Evolutionary conservation across 78 protist species (phyloP), one percentile per base, ranked within the genome.

Genomic region (Cavenderia fasciculata): DNA sequence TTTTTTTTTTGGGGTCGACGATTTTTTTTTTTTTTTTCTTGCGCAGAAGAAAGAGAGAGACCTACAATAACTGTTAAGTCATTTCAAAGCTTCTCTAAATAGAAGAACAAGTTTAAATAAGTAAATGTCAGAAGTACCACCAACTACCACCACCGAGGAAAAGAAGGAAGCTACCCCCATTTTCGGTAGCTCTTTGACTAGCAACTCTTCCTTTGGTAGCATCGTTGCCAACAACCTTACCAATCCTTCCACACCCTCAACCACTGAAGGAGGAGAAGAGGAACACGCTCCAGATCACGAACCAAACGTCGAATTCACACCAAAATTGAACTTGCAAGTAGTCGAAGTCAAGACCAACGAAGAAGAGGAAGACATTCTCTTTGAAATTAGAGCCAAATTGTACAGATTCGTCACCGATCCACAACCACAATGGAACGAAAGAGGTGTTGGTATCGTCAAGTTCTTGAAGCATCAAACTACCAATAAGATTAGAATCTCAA

Each of bases 381-480:
- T 59, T 29, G 85, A 74, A 49, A 49, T 49, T 0, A 63, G 36
- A 62, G 97, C 97, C 7, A 91, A 88, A 66, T 85, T 96, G 36
- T 96, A 38, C 91, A 93, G 98, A 18, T 91, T 74, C 59, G 96
- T 82, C 23, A 40, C 46, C 21, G 74, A 33, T 23, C 47, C 38
- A 40, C 63, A 82, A 44, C 70, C 62, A 56, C 78, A 89, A 72
- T 97, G 98, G 98, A 97, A 97, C 68, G 98, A 97, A 73, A 59
- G 99, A 23, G 99, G 99, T 47, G 65, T 78, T 44, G 99, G 99
- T 38, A 92, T 75, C 2, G 74, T 95, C 59, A 96, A 94, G 72
- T 49, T 97, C 59, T 72, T 97, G 27, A n/a, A 97, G 74, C 85
- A 97, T 86, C 86, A 89, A 75, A 84, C 52, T 25, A 74, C 89